phyloP scores from a whole-genome alignment of 495 filamentous ascomycete species.

The Cercophora sp. region DNA sequence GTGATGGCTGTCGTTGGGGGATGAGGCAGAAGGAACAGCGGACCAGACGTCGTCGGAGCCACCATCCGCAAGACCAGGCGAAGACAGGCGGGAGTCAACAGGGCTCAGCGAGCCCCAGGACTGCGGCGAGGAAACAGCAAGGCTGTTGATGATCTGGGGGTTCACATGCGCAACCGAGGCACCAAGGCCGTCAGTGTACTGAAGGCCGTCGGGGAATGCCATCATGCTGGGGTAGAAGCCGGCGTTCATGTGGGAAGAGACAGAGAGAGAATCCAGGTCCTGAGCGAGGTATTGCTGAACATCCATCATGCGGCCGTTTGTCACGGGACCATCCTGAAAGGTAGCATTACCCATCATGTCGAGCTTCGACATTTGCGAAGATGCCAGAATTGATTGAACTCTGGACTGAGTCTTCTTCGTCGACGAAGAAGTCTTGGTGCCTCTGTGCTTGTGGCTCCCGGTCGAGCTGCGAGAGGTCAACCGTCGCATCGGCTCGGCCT shows the following conservation, averaged over 20 bases:
- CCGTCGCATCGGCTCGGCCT: conserved; percentile 46
- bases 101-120: conserved; percentile 50
- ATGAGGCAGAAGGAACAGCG: conserved; percentile 35
- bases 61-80: conserved; percentile 42
- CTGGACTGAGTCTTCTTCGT: conserved; percentile 41
- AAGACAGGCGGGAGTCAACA: conserved; percentile 44
- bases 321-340: conserved; percentile 29
- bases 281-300: conserved; percentile 42
- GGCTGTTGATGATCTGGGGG: conserved; percentile 45
- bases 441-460: conserved; percentile 46
- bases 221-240: conserved; percentile 38
- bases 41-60: conserved; percentile 45
- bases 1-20: conserved; percentile 41
- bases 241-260: conserved; percentile 34
- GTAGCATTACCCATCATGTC: conserved; percentile 46
- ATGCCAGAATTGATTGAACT: conserved; percentile 40
- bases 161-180: conserved; percentile 39
- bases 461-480: conserved; percentile 44
- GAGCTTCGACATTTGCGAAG: conserved; percentile 44
- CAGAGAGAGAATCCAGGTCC: conserved; percentile 42
- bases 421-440: conserved; percentile 33
- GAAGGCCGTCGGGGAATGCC: conserved; percentile 40
- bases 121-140: conserved; percentile 40
- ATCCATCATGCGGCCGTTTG: conserved; percentile 40
- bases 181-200: conserved; percentile 36